Base-by-base conservation (phyloP, 108 stramenopile genomes). In the Nannochloropsis gaditana region DNA sequence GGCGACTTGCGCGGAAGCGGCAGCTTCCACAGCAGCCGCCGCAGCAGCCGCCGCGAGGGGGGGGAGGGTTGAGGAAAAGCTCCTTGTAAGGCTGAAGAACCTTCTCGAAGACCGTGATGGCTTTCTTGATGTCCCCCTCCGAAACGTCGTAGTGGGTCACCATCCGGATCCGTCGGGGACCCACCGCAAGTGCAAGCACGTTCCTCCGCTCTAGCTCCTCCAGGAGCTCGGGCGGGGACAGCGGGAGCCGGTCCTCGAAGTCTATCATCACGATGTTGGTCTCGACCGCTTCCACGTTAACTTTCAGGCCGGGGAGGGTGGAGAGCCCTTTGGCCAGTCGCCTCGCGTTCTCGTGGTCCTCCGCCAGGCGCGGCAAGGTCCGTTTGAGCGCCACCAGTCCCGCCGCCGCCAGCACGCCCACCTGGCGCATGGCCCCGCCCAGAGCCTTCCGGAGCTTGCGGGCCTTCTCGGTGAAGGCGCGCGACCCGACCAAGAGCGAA, bases 371-470 rank as follows among this genome's bases (percentile, higher is more conserved):
- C n/a, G 92, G 92, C 9, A 96, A 90, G 84, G 94, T 92, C 85
- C 96, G 92, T 81, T 93, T 81, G 15, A 98, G 88, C 4, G 96
- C 96, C 86, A 93, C 93, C 86, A 96, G 86, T 9, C 95, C 95
- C 93, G 95, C 94, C 43, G 94, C 92, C 9, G 97, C 97, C 44
- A 98, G 90, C 2, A 96, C 93, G 44, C 97, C 96, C 2, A 91
- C 93, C 82, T 99, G 98, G 43, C 98, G 92, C 97, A 97, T 97
- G 9, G 97, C 97, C 41, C 98, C 98, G 2, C 98, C 98, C 44
- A 95, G 90, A 21, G 95, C 94, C 91, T 99, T 99, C 0, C 98
- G 84, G 79, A 94, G 93, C 83, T 96, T 91, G 81, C 93, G 90
- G 9, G 97, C 97, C 82, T 93, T 86, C 43, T 88, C 85, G 41